Evolutionary conservation across 2,329 filamentous ascomycete genomes (phyloP).

Genomic region (Neopestalotiopsis clavispora): DNA sequence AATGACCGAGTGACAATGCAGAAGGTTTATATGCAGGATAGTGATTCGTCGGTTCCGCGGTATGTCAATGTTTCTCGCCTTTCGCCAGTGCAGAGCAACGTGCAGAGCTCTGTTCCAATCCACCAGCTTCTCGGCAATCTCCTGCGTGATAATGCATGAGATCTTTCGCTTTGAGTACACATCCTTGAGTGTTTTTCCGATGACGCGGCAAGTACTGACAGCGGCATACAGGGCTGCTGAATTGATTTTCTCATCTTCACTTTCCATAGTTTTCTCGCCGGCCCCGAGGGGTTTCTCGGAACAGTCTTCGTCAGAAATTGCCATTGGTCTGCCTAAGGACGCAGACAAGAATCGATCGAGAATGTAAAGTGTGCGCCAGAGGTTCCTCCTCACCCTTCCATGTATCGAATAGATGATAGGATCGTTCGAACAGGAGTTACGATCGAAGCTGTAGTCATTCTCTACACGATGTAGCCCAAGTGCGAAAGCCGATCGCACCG

Average conservation of each 20-base stretch:
- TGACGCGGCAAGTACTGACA: constrained; percentile 61
- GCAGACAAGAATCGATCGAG: constrained; percentile 68
- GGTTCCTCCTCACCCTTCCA: constrained; percentile 54
- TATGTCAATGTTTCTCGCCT: constrained; percentile 45
- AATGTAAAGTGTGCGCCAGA: constrained; percentile 70
- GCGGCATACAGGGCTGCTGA: constrained; percentile 54
- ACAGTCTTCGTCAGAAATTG: constrained; percentile 67
- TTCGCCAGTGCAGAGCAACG: constrained; percentile 53
- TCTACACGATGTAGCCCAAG: constrained; percentile 67
- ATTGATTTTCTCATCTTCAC: constrained; percentile 30
- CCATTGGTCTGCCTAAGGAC: constrained; percentile 64
- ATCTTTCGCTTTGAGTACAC: constrained; percentile 66
- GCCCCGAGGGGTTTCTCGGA: constrained; percentile 50
- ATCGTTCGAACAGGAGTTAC: constrained; percentile 49
- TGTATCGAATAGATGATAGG: constrained; percentile 30
- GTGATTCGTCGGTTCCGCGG: constrained; percentile 58
- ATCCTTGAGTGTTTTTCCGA: constrained; percentile 62
- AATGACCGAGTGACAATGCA: constrained; percentile 67
- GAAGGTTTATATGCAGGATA: constrained; percentile 65
- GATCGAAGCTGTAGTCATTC: constrained; percentile 52
- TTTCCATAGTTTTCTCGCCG: constrained; percentile 15
- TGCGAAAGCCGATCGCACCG: constrained; percentile 65
- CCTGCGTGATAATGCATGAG: constrained; percentile 60
- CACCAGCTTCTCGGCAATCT: constrained; percentile 59
- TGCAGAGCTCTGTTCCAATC: constrained; percentile 55